Conservation (phyloP, 2,329 filamentous ascomycete species). For the Fusarium sp. region DNA sequence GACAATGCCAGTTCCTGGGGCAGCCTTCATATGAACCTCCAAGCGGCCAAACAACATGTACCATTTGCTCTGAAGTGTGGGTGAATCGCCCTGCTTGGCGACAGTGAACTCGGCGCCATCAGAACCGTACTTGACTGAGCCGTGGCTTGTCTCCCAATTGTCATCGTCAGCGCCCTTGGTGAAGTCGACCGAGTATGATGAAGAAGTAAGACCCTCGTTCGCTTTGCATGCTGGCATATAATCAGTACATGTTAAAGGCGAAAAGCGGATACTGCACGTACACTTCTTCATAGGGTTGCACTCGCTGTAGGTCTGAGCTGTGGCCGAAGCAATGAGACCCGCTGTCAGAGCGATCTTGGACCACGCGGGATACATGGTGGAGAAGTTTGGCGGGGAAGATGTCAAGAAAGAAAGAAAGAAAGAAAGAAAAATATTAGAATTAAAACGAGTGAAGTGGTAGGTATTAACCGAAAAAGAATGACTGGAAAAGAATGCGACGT, state of each 20-base stretch:
- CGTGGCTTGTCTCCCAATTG: constrained; percentile 35
- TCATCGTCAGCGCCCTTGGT: constrained; percentile 34
- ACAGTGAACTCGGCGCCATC: constrained; percentile 60
- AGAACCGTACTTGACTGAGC: constrained; percentile 30
- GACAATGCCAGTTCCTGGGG: constrained; percentile 79
- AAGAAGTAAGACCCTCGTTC: constrained; percentile 24
- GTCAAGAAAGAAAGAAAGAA: too few species aligned
- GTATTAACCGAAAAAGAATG: constrained; percentile 8
- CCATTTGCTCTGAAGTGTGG: constrained; percentile 75
- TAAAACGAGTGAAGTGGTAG: constrained; percentile 3
- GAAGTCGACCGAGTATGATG: constrained; percentile 36
- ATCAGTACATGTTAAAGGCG: background rate
- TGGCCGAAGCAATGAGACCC: constrained; percentile 21
- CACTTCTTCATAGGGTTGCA: constrained; percentile 38
- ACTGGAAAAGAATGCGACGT: constrained; percentile 16
- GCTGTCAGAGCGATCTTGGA: constrained; percentile 16
- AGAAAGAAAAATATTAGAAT: background rate
- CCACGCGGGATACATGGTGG: constrained; percentile 13
- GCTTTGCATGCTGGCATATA: constrained; percentile 8
- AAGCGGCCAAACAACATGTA: constrained; percentile 88
- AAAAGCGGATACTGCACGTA: constrained; percentile 8
- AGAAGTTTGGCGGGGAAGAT: background rate
- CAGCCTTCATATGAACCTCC: constrained; percentile 75
- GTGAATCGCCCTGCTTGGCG: constrained; percentile 63
- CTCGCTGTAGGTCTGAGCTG: constrained; percentile 29